Percentiles rank a stretch among this genome's conserved stretches.
phyloP scores from a whole-genome alignment of 202 grass and related monocot genomes.

The Hordeum pubiflorum region DNA sequence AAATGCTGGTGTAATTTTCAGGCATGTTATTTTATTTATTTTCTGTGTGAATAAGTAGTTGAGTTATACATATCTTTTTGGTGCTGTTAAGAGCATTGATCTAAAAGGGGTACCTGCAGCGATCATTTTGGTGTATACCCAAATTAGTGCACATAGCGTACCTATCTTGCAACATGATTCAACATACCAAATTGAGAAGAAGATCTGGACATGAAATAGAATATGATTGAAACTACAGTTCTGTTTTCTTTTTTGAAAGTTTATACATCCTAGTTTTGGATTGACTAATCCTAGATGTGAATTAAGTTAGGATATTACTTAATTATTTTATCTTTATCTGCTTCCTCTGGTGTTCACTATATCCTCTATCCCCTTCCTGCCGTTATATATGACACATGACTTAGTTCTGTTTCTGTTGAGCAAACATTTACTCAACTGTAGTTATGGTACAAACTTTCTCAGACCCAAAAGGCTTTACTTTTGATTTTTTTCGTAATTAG shows the following conservation, averaged over 20 bases:
- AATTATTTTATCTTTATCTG: not conserved
- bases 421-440: not conserved
- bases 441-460: not conserved
- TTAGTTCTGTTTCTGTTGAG: not conserved
- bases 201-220: not conserved
- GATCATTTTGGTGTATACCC: not conserved
- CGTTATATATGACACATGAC: not conserved
- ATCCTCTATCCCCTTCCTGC: not conserved
- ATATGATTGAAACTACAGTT: not conserved
- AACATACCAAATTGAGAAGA: not conserved
- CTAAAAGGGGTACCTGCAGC: not conserved
- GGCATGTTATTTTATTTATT: not conserved
- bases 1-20: not conserved
- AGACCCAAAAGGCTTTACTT: not conserved
- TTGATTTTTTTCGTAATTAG: not conserved
- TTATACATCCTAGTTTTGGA: not conserved
- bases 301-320: not conserved
- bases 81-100: not conserved
- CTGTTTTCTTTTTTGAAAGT: not conserved
- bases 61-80: not conserved
- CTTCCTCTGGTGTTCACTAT: not conserved
- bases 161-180: not conserved
- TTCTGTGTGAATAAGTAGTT: not conserved
- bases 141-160: conserved; percentile 1
- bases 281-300: not conserved